Evolutionary conservation across 2,329 filamentous ascomycete species (phyloP).

Genomic region (Cercospora brassicicola): DNA sequence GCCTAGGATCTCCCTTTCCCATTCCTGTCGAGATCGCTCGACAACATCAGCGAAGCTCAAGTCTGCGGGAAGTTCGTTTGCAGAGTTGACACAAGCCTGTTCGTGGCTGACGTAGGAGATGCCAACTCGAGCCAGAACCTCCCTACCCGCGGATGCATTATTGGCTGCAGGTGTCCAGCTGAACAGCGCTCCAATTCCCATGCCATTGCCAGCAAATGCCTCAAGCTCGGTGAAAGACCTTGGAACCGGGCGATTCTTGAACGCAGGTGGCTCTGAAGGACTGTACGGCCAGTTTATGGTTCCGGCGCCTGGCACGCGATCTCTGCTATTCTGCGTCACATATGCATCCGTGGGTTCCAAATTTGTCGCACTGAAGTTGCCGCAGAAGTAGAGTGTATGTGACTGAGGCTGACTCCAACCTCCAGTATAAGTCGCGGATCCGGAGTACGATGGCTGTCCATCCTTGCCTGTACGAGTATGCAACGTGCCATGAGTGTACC

Average conservation of each 20-base stretch:
- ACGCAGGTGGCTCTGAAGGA: conserved; percentile 19
- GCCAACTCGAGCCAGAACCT: conserved; percentile 20
- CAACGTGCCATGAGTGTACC: conserved; percentile 24
- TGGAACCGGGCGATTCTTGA: conserved; percentile 17
- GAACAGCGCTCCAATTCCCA: conserved; percentile 26
- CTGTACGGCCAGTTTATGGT: conserved; percentile 27
- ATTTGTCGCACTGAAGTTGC: conserved; percentile 31
- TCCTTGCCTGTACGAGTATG: conserved; percentile 35
- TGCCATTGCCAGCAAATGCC: conserved; percentile 23
- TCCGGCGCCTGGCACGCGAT: conserved; percentile 22
- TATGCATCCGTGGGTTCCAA: conserved; percentile 19
- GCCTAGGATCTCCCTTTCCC: conserved; percentile 22
- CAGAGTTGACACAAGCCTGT: conserved; percentile 23
- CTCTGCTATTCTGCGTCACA: conserved; percentile 12
- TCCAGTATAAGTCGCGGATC: conserved; percentile 51
- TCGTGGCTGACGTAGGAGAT: conserved; percentile 25
- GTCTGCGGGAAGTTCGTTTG: conserved; percentile 17
- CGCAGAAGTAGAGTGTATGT: conserved; percentile 50
- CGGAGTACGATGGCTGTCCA: conserved; percentile 42
- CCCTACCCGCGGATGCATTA: conserved; percentile 15
- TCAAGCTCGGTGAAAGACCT: conserved; percentile 22
- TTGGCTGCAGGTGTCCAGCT: conserved; percentile 21
- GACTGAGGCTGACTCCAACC: conserved; percentile 50
- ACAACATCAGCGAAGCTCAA: conserved; percentile 21
- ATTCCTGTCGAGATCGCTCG: conserved; percentile 23